These are phyloP conservation scores for Carex kokanica DNA, from an alignment of 176 grass and related monocot genomes.

Conservation along the genomic window DNA sequence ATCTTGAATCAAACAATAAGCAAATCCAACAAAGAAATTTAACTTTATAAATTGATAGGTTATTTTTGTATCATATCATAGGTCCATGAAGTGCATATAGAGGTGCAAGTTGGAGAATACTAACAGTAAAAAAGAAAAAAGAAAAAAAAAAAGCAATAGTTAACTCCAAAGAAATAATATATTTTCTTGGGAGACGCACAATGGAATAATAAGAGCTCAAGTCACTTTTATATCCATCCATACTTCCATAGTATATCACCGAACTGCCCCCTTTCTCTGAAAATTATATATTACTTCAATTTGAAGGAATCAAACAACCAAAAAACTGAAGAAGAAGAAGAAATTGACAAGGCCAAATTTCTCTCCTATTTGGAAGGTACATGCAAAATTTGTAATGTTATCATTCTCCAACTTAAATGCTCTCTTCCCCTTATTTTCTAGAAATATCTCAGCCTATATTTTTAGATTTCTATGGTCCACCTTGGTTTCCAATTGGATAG, in stretches of 20 bases:
- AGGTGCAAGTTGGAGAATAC: slow-evolving; percentile 22
- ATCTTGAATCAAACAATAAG: background rate
- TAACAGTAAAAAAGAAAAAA: background rate
- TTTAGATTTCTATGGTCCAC: too few species aligned
- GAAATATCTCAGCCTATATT: too few species aligned
- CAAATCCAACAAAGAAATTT: background rate
- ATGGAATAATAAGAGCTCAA: slow-evolving; percentile 10
- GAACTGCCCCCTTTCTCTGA: background rate
- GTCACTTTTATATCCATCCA: slow-evolving; percentile 6
- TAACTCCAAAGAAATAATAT: slow-evolving; percentile 21
- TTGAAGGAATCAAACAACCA: background rate
- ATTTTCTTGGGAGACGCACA: background rate
- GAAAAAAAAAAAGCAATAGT: background rate
- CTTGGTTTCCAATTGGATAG: background rate
- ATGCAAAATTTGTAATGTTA: background rate
- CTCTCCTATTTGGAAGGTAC: slow-evolving; percentile 7
- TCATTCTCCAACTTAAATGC: background rate
- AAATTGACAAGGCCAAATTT: background rate
- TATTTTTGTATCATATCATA: background rate
- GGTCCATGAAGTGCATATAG: background rate
- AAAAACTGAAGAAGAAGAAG: background rate
- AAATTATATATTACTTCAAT: background rate
- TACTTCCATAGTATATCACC: background rate
- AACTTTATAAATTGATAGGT: background rate
- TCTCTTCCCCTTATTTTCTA: background rate